These are phyloP conservation scores for Solanum sparsipilum DNA, from an alignment of 257 asterid species.

Conservation along the genomic window DNA sequence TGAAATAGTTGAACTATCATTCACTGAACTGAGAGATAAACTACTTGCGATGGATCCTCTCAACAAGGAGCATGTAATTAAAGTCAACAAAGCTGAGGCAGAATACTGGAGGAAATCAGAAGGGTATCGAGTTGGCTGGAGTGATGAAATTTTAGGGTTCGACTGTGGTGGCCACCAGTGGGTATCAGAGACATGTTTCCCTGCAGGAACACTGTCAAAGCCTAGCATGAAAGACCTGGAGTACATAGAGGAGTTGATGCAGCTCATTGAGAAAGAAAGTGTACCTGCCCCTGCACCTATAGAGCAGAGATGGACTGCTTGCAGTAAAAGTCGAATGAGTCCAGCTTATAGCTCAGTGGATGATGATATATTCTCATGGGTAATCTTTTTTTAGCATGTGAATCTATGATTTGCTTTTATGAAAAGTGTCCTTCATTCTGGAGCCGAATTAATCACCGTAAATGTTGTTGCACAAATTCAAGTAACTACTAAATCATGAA, in stretches of 20 bases:
- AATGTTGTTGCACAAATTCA: neutral
- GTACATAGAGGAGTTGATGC: conserved; percentile 61
- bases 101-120: conserved; percentile 90
- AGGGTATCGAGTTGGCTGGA: conserved; percentile 95
- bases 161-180: conserved; percentile 99
- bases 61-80: conserved; percentile 60
- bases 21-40: conserved; percentile 87
- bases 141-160: conserved; percentile 92
- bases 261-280: conserved; percentile 60
- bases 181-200: conserved; percentile 95
- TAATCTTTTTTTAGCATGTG: conserved; percentile 12
- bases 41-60: conserved; percentile 79
- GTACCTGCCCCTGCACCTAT: conserved; percentile 97
- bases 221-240: conserved; percentile 86
- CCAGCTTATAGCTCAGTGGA: conserved; percentile 79
- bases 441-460: neutral
- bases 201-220: conserved; percentile 80
- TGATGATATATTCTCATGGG: conserved; percentile 90
- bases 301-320: conserved; percentile 94
- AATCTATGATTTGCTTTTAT: neutral
- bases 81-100: conserved; percentile 91
- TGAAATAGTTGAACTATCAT: conserved; percentile 50
- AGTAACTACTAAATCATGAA: neutral
- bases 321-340: conserved; percentile 84
- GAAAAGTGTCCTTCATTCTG: neutral